Conservation (phyloP, 1,139 yeast species). For the Diutina pseudorugosa region DNA sequence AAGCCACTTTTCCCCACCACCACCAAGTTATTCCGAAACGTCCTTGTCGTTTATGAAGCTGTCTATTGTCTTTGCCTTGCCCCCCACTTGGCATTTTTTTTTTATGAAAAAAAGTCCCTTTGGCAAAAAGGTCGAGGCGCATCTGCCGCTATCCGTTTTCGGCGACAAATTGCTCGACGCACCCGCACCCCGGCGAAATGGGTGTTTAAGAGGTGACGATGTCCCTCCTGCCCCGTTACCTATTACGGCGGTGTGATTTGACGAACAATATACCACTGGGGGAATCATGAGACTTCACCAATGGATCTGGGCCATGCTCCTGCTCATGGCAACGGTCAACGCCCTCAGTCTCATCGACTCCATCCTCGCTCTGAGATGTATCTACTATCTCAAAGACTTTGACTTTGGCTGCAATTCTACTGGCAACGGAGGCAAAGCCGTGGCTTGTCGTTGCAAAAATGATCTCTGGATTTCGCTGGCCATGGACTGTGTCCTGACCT, state of each 20-base stretch:
- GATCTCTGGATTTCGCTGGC: conserved; percentile 10
- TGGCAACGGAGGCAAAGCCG: conserved; percentile 9
- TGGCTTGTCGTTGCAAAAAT: conserved; percentile 9
- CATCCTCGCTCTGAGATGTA: conserved; percentile 9
- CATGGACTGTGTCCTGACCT: conserved; percentile 8
- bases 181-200: neutral
- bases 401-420: conserved; percentile 10
- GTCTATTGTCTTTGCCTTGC: too few species aligned
- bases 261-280: too few species aligned
- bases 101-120: too few species aligned
- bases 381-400: conserved; percentile 9
- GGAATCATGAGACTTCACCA: neutral
- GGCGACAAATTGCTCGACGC: neutral
- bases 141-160: neutral
- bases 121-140: too few species aligned
- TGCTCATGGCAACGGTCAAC: neutral
- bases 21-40: too few species aligned
- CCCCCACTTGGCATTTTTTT: too few species aligned
- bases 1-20: too few species aligned
- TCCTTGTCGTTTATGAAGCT: too few species aligned
- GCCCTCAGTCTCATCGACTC: conserved; percentile 8
- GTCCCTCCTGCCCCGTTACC: neutral
- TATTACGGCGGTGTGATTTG: neutral
- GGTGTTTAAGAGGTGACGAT: neutral
- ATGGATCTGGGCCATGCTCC: neutral